These are phyloP conservation scores for Podaxis sp. DNA, from an alignment of 768 basidiomycete species.

Conservation along the genomic window DNA sequence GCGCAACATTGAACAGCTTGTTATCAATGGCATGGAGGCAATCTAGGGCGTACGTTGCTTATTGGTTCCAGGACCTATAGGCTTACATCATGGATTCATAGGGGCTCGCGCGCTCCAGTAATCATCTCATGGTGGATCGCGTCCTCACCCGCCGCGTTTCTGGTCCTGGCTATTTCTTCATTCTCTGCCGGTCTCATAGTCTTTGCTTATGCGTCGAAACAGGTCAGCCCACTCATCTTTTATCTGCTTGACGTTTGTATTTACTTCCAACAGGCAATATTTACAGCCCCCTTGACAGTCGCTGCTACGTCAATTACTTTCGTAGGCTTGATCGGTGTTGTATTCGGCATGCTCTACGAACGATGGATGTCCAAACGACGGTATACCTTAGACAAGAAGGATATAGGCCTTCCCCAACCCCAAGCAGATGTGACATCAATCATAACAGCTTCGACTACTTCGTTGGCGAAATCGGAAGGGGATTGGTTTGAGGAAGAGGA, in stretches of 20 bases:
- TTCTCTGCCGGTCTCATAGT: slow-evolving; percentile 8
- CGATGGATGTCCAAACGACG: not conserved
- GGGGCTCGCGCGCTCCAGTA: not conserved
- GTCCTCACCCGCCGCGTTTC: not conserved
- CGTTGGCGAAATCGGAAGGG: slow-evolving; percentile 3
- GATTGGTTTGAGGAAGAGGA: slow-evolving; percentile 10
- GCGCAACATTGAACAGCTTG: slow-evolving; percentile 7
- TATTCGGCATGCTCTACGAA: slow-evolving; percentile 3
- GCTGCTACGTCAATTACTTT: slow-evolving; percentile 4
- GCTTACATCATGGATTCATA: not conserved
- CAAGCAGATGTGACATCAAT: not conserved
- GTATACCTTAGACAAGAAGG: not conserved
- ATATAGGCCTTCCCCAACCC: not conserved
- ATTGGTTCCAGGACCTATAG: not conserved
- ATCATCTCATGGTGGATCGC: slow-evolving; percentile 5
- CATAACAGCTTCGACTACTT: not conserved
- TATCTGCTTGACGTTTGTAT: not conserved
- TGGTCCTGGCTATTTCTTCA: not conserved
- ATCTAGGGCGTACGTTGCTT: not conserved
- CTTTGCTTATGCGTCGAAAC: slow-evolving; percentile 3
- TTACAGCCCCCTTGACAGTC: slow-evolving; percentile 3
- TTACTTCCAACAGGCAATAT: not conserved
- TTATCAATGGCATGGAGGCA: slow-evolving; percentile 6
- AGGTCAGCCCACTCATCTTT: not conserved
- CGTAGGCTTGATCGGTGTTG: not conserved